These are phyloP conservation scores for Drechslerella coelobrocha DNA, from an alignment of 2,329 filamentous ascomycete species.

Conservation along the genomic window DNA sequence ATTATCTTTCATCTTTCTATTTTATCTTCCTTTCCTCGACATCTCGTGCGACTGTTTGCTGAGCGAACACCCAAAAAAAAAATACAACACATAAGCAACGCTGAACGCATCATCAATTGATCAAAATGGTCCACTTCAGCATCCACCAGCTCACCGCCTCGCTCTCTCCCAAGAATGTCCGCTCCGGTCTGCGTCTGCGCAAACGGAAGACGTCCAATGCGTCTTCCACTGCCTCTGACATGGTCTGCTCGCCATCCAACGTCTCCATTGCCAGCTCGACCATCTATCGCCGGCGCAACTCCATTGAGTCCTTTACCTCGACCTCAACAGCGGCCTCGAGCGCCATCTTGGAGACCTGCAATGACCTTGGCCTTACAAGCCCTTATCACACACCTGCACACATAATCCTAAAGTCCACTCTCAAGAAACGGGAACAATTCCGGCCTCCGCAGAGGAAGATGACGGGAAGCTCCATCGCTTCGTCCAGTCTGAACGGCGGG, in stretches of 20 bases:
- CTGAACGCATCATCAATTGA: conserved; percentile 11
- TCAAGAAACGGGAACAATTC: conserved; percentile 14
- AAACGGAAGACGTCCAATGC: conserved; percentile 48
- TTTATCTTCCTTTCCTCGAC: not conserved
- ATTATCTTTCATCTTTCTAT: conserved; percentile 7
- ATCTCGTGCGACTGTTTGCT: conserved; percentile 31
- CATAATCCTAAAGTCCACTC: conserved; percentile 5
- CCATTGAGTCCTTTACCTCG: conserved; percentile 43
- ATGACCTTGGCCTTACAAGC: conserved; percentile 49
- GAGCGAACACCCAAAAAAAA: conserved; percentile 36
- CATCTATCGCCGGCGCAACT: conserved; percentile 44
- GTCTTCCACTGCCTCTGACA: conserved; percentile 35
- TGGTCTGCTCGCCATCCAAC: conserved; percentile 41
- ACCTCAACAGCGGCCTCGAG: conserved; percentile 48
- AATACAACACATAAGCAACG: conserved; percentile 34
- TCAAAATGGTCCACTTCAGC: conserved; percentile 50
- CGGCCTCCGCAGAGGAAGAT: conserved; percentile 25
- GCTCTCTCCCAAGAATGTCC: conserved; percentile 47
- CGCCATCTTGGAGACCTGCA: conserved; percentile 35
- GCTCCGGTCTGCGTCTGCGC: conserved; percentile 29
- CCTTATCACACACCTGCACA: conserved; percentile 40
- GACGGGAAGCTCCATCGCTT: conserved; percentile 23
- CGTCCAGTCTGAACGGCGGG: conserved; percentile 33
- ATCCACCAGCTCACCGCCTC: conserved; percentile 48
- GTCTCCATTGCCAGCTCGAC: conserved; percentile 47